Evolutionary conservation across 805 yeast species (phyloP), one percentile per base, ranked within the genome.

Genomic region (Scheffersomyces ergatensis): DNA sequence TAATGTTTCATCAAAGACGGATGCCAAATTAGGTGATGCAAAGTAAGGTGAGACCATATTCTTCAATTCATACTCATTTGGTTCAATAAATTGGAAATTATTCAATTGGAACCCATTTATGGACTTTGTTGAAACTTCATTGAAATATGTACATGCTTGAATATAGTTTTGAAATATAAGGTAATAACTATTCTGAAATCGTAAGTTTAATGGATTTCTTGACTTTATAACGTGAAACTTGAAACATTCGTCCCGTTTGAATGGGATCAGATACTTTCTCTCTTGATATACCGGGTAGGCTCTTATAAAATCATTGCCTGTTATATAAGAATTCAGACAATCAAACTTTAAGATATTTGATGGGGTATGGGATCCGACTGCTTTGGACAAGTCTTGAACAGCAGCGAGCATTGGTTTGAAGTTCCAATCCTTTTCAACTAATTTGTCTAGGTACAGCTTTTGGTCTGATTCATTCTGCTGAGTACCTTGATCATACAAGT

Each of bases 81-180:
- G 58, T 15, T 58, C 50, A 2, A 67, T 73, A 64, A 80, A 81
- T 40, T 68, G 61, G 24, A 79, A 58, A 15, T 29, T 15, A 20
- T 70, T 58, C 15, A 78, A 51, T 19, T 63, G 65, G 35, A 67
- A 52, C 1, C 88, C 87, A 48, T 80, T 75, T 26, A 82, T 51
- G 40, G 65, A 62, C 39, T 74, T 70, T 7, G 72, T 70, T 11
- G 54, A 43, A 0, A 83, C 75, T 47, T 80, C 85, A 16, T 66
- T 52, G 57, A 65, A 68, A 54, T 74, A 83, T 3, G 66, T 65
- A 16, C 76, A 65, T 0, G 89, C 87, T 15, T 70, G 73, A 19
- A 67, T 63, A 29, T 57, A 53, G 30, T 63, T 58, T 4, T 65
- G 63, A 51, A 84, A 84, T 5, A 78, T 54, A 26, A 84, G 56